phyloP scores from a whole-genome alignment of 2,329 filamentous ascomycete genomes.

The Penicillium sp. region DNA sequence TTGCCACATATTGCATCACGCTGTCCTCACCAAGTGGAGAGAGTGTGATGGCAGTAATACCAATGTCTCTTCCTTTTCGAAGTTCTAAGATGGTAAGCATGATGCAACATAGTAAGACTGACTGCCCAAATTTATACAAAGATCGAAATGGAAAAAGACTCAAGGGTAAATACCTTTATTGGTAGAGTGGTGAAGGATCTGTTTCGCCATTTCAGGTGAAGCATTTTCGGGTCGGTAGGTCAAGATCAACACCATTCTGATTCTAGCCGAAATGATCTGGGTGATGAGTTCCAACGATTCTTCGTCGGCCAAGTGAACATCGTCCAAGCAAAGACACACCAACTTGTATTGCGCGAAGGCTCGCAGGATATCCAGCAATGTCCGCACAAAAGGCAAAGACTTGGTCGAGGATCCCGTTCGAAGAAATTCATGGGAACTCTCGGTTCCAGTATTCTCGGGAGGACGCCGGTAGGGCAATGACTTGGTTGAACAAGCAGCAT shows the following conservation, averaged over 20 bases:
- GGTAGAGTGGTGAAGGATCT: not conserved
- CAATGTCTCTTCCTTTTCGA: too few relatives aligned
- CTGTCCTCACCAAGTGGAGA: not conserved
- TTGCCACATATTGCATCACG: slow-evolving; percentile 3
- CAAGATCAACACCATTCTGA: not conserved
- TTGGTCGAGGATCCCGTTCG: slow-evolving; percentile 1
- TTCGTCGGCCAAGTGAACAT: not conserved
- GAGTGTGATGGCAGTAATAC: not conserved
- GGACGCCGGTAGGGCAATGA: not conserved
- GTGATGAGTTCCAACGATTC: slow-evolving; percentile 4
- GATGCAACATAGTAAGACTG: too few relatives aligned
- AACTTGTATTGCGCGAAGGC: slow-evolving; percentile 2
- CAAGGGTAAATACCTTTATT: not conserved
- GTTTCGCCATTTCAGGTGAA: not conserved
- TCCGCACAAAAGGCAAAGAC: slow-evolving; percentile 2
- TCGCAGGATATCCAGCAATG: slow-evolving; percentile 2
- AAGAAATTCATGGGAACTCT: slow-evolving; percentile 5
- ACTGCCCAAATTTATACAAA: too few relatives aligned
- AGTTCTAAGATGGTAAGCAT: too few relatives aligned
- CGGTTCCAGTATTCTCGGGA: not conserved
- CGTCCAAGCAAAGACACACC: slow-evolving; percentile 4
- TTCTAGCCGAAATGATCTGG: not conserved
- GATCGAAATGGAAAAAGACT: not conserved
- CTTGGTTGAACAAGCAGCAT: too few relatives aligned
- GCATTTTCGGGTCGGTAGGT: slow-evolving; percentile 2